phyloP scores from a whole-genome alignment of 2,329 filamentous ascomycete species.

The Colletotrichum paranaense region DNA sequence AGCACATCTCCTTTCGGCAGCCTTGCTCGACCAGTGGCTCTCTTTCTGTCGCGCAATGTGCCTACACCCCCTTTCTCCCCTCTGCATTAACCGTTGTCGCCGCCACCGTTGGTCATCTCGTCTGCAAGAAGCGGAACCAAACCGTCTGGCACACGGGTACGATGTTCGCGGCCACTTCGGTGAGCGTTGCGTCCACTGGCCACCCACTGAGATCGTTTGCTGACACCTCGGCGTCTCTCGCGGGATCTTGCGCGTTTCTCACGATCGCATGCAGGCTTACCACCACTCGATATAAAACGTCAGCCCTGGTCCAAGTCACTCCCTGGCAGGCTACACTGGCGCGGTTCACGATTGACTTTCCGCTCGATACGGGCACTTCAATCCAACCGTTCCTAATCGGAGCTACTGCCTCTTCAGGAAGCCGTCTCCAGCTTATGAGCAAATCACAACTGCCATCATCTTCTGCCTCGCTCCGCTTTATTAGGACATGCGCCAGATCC shows the following conservation, averaged over 20 bases:
- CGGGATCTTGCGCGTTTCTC: constrained; percentile 21
- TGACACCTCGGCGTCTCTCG: neutral
- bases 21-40: neutral
- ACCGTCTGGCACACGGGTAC: neutral
- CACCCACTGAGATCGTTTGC: neutral
- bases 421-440: neutral
- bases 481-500: constrained; percentile 30
- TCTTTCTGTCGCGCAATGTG: constrained; percentile 8
- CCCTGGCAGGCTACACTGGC: neutral
- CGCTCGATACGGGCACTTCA: constrained; percentile 11
- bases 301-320: constrained; percentile 7
- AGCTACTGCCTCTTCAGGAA: constrained; percentile 19
- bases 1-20: constrained; percentile 6
- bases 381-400: constrained; percentile 12
- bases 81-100: neutral
- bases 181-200: neutral
- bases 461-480: constrained; percentile 7
- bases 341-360: constrained; percentile 29
- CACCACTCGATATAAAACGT: constrained; percentile 13
- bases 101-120: neutral
- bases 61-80: neutral
- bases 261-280: constrained; percentile 33
- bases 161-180: neutral
- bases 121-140: neutral
- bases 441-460: constrained; percentile 4